These are phyloP conservation scores for Artomyces pyxidatus DNA, from an alignment of 768 basidiomycete genomes.

Conservation along the genomic window DNA sequence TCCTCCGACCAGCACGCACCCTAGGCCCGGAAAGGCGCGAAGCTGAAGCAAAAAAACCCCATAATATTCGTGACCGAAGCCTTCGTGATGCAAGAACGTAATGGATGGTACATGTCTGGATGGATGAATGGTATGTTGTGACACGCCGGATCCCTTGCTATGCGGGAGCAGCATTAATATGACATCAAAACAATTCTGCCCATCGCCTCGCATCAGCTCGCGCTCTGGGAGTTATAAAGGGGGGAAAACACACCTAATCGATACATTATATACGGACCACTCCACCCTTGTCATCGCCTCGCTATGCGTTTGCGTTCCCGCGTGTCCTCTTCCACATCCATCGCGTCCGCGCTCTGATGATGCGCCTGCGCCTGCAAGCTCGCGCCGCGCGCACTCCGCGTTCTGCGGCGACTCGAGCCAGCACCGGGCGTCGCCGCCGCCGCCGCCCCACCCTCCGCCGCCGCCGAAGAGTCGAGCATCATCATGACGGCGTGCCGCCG, in stretches of 20 bases:
- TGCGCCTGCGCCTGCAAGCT: constrained; percentile 25
- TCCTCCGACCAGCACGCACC: no score
- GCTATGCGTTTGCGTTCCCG: constrained; percentile 70
- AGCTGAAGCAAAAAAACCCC: no score
- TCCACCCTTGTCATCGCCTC: constrained; percentile 36
- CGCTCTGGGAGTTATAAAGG: no score
- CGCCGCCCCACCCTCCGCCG: constrained; percentile 27
- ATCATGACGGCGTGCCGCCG: constrained; percentile 75
- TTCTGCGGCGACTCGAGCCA: constrained; percentile 41
- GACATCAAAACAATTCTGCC: no score
- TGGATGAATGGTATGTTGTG: no score
- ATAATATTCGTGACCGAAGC: no score
- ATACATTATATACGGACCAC: background rate
- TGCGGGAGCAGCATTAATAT: no score
- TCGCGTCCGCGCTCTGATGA: constrained; percentile 37
- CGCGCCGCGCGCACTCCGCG: constrained; percentile 38
- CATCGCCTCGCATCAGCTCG: no score
- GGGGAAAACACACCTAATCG: background rate
- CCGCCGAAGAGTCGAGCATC: constrained; percentile 51
- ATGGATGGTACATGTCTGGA: no score
- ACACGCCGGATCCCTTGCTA: no score
- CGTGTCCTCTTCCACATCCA: constrained; percentile 73
- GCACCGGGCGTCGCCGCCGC: constrained; percentile 28
- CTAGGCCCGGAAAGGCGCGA: no score
- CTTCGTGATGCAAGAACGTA: no score